Base-by-base conservation (phyloP, 495 filamentous ascomycete species). In the Lophiostoma macrostomum region DNA sequence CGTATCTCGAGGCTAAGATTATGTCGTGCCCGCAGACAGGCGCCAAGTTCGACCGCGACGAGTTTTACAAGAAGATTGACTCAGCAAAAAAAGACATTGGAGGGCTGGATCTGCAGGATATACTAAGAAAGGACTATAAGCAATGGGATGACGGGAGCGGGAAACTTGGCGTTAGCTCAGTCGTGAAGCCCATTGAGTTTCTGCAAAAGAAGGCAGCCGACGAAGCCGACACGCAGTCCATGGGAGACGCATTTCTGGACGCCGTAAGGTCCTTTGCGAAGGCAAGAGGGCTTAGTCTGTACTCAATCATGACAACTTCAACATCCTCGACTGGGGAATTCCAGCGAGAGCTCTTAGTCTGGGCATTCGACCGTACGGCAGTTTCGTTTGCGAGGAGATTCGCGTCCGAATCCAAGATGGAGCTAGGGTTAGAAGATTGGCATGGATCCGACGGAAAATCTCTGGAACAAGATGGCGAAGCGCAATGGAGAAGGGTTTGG, bases 61-160 rank as follows among this genome's bases (percentile, higher is more conserved):
- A 42, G 0, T 91, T 88, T 70, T 95, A 79, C 64, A 60, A 79
- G 8, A 67, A 78, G 27, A 72, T 96, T 40, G 71, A 75, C 13
- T 48, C 67, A 3, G 83, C 90, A 5, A 96, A 95, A 69, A 74
- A 80, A 53, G 77, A 90, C 54, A 76, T 97, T 37, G 79, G 79
- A 44, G 56, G 68, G 3, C 71, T 98, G 53, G 76, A 73, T 2
- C 64, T 93, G 51, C 67, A 79, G 2, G 94, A 96, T 55, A 77
- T 95, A 13, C 66, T 96, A 39, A 77, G 84, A 50, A 91, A 94
- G 58, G 93, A 98, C 68, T 98, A 93, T 69, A 98, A 98, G 71
- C 78, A 85, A 50, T 98, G 91, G 90, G 70, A 63, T 4, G 90
- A 88, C 61, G 62, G 50, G 14, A 68, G 61, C 1, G 63, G 79